A percentile compares a stretch with the other conserved stretches of the same genome.
Conservation (phyloP, 2,329 filamentous ascomycete species). For the Penicillium sp. region DNA sequence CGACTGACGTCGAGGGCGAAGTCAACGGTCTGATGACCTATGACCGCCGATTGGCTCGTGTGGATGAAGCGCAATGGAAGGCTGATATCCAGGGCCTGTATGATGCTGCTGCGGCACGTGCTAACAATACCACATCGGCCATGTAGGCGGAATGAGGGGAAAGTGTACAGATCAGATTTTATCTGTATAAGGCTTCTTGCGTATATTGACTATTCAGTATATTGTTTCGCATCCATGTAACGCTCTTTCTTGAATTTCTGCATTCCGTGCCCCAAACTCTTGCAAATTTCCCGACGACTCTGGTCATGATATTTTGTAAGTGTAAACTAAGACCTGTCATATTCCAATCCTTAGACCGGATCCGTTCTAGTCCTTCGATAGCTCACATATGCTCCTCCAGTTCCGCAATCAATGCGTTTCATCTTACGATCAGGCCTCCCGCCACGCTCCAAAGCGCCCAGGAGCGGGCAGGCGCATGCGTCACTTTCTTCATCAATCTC, state of each 20-base stretch:
- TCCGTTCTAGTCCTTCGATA: not conserved
- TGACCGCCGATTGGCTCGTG: constrained; percentile 62
- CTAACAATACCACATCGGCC: constrained; percentile 12
- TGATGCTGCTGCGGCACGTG: constrained; percentile 51
- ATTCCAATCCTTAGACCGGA: not conserved
- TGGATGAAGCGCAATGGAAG: constrained; percentile 62
- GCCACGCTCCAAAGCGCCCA: not conserved
- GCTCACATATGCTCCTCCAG: constrained; percentile 3
- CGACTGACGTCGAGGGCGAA: constrained; percentile 74
- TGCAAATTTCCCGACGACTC: not conserved
- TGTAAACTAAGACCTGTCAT: constrained; percentile 9
- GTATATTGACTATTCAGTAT: not conserved
- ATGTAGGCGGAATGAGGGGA: not conserved
- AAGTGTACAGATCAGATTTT: not conserved
- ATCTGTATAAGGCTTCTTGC: not conserved
- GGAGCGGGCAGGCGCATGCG: constrained; percentile 11
- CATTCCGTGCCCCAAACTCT: not conserved
- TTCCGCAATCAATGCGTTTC: not conserved
- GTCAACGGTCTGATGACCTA: constrained; percentile 73
- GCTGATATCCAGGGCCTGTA: constrained; percentile 64
- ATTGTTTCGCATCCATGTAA: not conserved
- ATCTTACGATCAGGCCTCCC: constrained; percentile 3
- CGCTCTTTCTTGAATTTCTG: not conserved
- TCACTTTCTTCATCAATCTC: constrained; percentile 19
- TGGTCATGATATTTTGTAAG: constrained; percentile 3